These are phyloP conservation scores for Luffa aegyptiaca DNA, from an alignment of 306 rosid genomes.

Conservation along the genomic window DNA sequence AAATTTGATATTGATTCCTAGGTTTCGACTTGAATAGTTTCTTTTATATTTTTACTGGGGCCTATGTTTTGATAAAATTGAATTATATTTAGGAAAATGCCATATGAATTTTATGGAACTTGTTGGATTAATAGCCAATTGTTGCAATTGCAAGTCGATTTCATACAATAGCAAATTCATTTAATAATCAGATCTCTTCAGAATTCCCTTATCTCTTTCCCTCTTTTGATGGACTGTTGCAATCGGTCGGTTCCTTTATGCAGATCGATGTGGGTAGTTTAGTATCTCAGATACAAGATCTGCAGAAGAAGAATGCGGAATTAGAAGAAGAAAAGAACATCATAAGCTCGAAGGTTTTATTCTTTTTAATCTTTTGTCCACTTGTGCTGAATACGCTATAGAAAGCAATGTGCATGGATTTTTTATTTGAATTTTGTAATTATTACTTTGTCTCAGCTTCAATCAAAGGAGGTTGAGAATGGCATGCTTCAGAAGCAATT, in stretches of 20 bases:
- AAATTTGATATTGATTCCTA: background rate
- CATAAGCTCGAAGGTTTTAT: slow-evolving; percentile 38
- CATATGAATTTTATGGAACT: background rate
- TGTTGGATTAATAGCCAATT: background rate
- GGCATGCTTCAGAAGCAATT: slow-evolving; percentile 47
- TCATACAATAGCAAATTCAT: background rate
- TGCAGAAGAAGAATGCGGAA: slow-evolving; percentile 55
- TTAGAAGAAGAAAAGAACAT: slow-evolving; percentile 53
- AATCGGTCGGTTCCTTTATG: background rate
- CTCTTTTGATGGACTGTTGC: background rate
- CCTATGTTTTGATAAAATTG: background rate
- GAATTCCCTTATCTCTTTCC: background rate
- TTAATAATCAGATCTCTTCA: background rate
- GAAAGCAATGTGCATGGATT: background rate
- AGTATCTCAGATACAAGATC: slow-evolving; percentile 59
- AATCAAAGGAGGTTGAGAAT: slow-evolving; percentile 45
- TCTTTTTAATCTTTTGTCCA: background rate
- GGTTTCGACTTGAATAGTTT: background rate
- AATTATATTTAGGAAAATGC: background rate
- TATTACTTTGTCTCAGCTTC: slow-evolving; percentile 48
- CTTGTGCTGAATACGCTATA: background rate
- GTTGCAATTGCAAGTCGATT: background rate
- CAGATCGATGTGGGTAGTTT: slow-evolving; percentile 64
- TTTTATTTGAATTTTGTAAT: slow-evolving; percentile 15
- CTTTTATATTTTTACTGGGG: background rate